Evolutionary conservation across 139 green algal genomes (phyloP), one percentile per base, ranked within the genome.

Genomic region (Monoraphidium neglectum): DNA sequence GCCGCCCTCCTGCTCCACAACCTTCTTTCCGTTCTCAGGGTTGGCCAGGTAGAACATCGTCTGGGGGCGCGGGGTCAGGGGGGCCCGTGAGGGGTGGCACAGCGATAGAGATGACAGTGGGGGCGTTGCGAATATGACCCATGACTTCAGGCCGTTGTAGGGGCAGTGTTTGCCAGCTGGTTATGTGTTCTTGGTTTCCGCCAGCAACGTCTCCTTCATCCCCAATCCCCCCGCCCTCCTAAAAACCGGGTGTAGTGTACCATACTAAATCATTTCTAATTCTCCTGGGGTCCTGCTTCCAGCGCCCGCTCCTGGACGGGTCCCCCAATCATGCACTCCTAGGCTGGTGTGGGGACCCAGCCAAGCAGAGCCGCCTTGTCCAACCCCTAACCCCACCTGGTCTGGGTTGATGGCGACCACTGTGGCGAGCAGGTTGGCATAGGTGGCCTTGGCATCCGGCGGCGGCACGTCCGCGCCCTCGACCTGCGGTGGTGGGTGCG

Each of bases 11-110:
- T 90, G 86, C 70, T 90, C 74, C 70, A 84, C 60, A 43, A 95
- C 92, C 88, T 98, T 98, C 51, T 84, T 83, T 76, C 93, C 93
- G 78, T 90, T 95, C 46, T 95, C 91, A 26, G 91, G 92, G 85
- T 89, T 88, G 47, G 94, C 92, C 30, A 92, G 70, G 83, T 97
- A 97, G 77, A 89, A 95, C 79, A 98, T 80, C 30, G 64, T 82
- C 79, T 95, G 82, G 15, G 94, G 84, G 4, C n/a, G n/a, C n/a
- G 82, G 57, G 72, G 92, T 89, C 72, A 94, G 88, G 54, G 70
- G 35, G 1, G 84, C 77, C 18, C 21, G 24, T 30, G 13, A 30
- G 56, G 74, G 76, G 37, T 66, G 56, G 26, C 5, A 30, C 21
- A 15, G 56, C n/a, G n/a, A n/a, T n/a, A n/a, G n/a, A n/a, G n/a